These are phyloP conservation scores for Apiotrichum domesticum DNA, from an alignment of 1,284 basidiomycete species.

Conservation along the genomic window DNA sequence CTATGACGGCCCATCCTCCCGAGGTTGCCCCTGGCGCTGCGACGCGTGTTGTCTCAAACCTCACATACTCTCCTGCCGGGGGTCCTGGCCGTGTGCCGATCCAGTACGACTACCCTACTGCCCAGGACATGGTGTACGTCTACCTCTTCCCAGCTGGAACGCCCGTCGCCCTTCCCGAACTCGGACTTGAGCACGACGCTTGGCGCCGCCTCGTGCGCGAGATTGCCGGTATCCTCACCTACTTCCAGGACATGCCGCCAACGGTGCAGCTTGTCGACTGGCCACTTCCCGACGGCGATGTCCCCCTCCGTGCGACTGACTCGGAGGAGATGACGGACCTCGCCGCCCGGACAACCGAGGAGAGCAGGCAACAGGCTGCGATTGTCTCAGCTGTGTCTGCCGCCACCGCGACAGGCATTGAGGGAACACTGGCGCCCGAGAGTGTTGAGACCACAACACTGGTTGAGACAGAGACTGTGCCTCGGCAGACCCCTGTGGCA, in stretches of 20 bases:
- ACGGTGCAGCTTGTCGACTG: background rate
- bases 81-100: background rate
- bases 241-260: constrained; percentile 3
- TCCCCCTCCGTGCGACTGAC: too few relatives aligned
- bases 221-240: background rate
- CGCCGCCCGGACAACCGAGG: background rate
- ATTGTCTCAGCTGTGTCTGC: background rate
- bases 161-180: background rate
- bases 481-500: too few relatives aligned
- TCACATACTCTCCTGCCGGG: background rate
- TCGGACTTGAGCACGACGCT: background rate
- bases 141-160: background rate
- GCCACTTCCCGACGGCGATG: background rate
- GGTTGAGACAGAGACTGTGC: background rate
- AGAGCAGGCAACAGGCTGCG: background rate
- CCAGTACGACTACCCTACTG: background rate
- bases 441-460: background rate
- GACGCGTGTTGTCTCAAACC: background rate
- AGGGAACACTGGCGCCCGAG: background rate
- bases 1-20: background rate
- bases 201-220: constrained; percentile 2
- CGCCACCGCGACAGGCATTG: background rate
- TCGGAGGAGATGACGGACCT: background rate
- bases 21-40: background rate
- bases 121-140: background rate